A percentile compares a stretch with the other conserved stretches of the same genome.
Conservation (phyloP, 164 flowering plant genomes). For the Brasenia schreberi region DNA sequence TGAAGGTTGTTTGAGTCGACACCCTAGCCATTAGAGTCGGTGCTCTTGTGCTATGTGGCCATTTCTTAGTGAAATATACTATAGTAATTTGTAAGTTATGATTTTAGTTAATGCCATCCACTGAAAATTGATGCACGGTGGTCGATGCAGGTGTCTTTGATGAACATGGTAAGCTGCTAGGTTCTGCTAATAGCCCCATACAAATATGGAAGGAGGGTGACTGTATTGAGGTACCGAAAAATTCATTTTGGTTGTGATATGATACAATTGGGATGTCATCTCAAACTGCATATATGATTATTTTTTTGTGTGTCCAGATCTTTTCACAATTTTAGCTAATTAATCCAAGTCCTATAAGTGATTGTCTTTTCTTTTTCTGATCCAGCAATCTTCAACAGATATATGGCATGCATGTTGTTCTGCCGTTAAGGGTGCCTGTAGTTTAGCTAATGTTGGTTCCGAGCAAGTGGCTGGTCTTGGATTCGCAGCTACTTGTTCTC, state of each 20-base stretch:
- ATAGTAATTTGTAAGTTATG: too few species aligned
- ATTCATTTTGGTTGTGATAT: slow-evolving; percentile 1
- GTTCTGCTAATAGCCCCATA: slow-evolving; percentile 84
- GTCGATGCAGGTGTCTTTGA: slow-evolving; percentile 66
- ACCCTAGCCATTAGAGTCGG: too few species aligned
- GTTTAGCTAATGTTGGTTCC: slow-evolving; percentile 54
- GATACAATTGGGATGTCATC: background rate
- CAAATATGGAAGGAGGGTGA: slow-evolving; percentile 95
- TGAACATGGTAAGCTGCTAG: slow-evolving; percentile 66
- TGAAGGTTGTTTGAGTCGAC: too few species aligned
- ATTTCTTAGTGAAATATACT: too few species aligned
- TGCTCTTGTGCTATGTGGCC: too few species aligned
- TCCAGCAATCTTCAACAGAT: slow-evolving; percentile 99
- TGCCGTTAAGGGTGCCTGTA: slow-evolving; percentile 80
- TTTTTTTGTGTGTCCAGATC: background rate
- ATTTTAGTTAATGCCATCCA: background rate
- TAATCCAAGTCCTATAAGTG: too few species aligned
- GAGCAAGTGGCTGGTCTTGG: slow-evolving; percentile 75
- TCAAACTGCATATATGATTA: too few species aligned
- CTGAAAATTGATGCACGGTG: background rate
- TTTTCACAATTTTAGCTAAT: background rate
- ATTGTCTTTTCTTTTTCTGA: background rate
- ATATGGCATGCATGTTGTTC: slow-evolving; percentile 95
- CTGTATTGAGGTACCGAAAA: slow-evolving; percentile 60
- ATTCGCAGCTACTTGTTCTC: slow-evolving; percentile 96